Percentiles rank a stretch among this genome's conserved stretches.
Evolutionary conservation across 345 rosid species (phyloP).

Genomic region (Salix viminalis): DNA sequence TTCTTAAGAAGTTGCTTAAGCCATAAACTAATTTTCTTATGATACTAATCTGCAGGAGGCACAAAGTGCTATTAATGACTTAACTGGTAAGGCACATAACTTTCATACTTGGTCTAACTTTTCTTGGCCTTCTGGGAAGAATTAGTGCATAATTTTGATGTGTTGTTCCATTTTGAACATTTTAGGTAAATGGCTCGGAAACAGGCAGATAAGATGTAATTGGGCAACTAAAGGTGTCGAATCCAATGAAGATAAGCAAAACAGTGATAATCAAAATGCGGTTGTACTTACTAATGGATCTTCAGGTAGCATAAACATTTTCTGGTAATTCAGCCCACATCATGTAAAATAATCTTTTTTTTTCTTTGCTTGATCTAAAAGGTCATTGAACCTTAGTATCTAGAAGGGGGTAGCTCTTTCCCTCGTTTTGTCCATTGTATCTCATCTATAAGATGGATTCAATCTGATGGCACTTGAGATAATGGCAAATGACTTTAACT

Average conservation of each 20-base stretch:
- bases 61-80: slow-evolving; percentile 88
- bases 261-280: slow-evolving; percentile 69
- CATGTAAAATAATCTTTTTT: not conserved
- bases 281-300: slow-evolving; percentile 24
- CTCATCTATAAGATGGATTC: not conserved
- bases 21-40: not conserved
- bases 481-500: not conserved
- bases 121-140: not conserved
- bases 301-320: slow-evolving; percentile 18
- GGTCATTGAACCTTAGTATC: not conserved
- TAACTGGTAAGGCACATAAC: slow-evolving; percentile 55
- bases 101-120: slow-evolving; percentile 19
- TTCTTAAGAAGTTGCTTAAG: not conserved
- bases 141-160: not conserved
- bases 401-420: not conserved
- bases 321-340: not conserved
- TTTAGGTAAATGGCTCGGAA: slow-evolving; percentile 90
- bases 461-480: not conserved
- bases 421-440: not conserved
- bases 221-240: slow-evolving; percentile 96
- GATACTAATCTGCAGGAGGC: slow-evolving; percentile 60
- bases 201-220: slow-evolving; percentile 92
- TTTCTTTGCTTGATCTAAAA: not conserved
- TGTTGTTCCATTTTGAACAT: not conserved
- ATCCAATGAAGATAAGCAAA: slow-evolving; percentile 75